Percentiles rank a stretch among this genome's conserved stretches.
phyloP scores from a whole-genome alignment of 2,329 filamentous ascomycete genomes.

The Phialophora verrucosa region DNA sequence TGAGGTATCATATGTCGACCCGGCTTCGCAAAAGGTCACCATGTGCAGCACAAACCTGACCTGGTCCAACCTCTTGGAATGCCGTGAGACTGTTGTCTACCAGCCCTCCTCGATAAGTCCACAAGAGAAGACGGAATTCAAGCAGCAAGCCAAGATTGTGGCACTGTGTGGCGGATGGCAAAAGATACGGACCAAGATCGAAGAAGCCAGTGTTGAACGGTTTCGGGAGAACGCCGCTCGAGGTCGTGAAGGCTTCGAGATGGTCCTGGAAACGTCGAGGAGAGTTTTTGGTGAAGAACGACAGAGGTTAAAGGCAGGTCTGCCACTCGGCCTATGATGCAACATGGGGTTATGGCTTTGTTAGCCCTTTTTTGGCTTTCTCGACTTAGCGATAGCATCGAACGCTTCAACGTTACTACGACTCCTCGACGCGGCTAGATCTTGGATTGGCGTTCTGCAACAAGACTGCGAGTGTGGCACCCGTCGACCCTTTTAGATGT shows the following conservation, averaged over 20 bases:
- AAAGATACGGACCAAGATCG: conserved; percentile 93
- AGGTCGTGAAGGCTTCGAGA: conserved; percentile 93
- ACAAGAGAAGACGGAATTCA: conserved; percentile 73
- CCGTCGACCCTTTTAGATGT: background rate
- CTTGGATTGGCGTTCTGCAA: background rate
- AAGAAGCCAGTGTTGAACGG: conserved; percentile 84
- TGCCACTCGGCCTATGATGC: conserved; percentile 27
- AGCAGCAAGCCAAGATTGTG: conserved; percentile 89
- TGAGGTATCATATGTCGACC: conserved; percentile 95
- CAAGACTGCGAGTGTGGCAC: background rate
- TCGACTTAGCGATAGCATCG: background rate
- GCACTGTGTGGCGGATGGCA: conserved; percentile 96
- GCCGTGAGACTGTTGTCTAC: conserved; percentile 93
- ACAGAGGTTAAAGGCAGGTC: conserved; percentile 57
- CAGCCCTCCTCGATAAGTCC: conserved; percentile 62
- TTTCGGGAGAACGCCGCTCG: conserved; percentile 91
- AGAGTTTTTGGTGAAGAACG: conserved; percentile 90
- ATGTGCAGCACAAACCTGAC: conserved; percentile 97
- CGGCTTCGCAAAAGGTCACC: conserved; percentile 79
- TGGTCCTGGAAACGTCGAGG: conserved; percentile 89
- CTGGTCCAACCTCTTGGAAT: conserved; percentile 84
- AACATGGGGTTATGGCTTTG: background rate
- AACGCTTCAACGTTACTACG: background rate
- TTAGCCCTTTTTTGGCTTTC: background rate
- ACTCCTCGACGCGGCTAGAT: background rate